These are phyloP conservation scores for Sicyos edulis DNA, from an alignment of 306 rosid species.

Conservation along the genomic window DNA sequence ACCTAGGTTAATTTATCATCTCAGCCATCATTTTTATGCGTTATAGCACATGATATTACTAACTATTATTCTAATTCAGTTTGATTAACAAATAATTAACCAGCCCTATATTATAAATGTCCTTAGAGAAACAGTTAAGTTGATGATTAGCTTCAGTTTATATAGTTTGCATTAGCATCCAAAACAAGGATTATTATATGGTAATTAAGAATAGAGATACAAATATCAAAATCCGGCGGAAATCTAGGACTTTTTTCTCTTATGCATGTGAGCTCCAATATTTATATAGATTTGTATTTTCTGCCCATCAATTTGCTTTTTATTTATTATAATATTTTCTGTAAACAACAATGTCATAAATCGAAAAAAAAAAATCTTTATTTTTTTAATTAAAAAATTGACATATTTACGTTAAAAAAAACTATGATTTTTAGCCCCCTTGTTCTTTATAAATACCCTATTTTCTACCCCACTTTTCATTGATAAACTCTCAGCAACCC, in stretches of 20 bases:
- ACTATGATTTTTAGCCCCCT: slow-evolving; percentile 1
- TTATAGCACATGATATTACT: neutral
- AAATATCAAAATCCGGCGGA: slow-evolving; percentile 35
- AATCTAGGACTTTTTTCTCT: slow-evolving; percentile 34
- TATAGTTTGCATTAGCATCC: slow-evolving; percentile 14
- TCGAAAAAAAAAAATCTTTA: too few species aligned
- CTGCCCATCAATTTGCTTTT: neutral
- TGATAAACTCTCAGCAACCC: neutral
- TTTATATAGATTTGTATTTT: slow-evolving; percentile 12
- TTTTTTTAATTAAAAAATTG: neutral
- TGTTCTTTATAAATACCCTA: slow-evolving; percentile 21
- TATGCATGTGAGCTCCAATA: slow-evolving; percentile 36
- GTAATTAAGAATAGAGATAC: neutral
- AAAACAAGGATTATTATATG: slow-evolving; percentile 15
- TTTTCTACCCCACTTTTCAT: slow-evolving; percentile 7
- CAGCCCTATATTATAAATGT: neutral
- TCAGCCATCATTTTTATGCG: neutral
- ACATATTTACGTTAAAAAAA: neutral
- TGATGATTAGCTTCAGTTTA: slow-evolving; percentile 9
- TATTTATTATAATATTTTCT: neutral
- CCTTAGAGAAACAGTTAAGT: slow-evolving; percentile 9
- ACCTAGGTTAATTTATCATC: neutral
- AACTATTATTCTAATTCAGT: neutral
- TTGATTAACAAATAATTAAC: slow-evolving; percentile 12
- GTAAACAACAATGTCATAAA: neutral